These are phyloP conservation scores for Candida silvicultrix DNA, from an alignment of 805 yeast genomes.

Conservation along the genomic window DNA sequence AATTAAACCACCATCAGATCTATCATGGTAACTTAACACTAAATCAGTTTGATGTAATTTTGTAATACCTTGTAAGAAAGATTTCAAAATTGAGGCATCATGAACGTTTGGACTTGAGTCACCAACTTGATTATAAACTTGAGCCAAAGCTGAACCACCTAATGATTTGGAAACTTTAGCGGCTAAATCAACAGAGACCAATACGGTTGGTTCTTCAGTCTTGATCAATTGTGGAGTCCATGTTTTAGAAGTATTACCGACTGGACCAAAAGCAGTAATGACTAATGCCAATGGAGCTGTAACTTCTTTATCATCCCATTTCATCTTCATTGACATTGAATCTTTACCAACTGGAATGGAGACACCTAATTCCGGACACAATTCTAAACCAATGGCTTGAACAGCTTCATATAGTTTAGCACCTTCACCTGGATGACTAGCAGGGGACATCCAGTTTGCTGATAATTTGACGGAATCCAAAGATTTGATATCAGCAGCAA, in stretches of 20 bases:
- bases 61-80: constrained; percentile 62
- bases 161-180: constrained; percentile 51
- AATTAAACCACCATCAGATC: constrained; percentile 94
- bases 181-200: constrained; percentile 75
- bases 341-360: constrained; percentile 98
- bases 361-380: constrained; percentile 89
- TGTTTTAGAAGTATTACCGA: constrained; percentile 74
- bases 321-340: constrained; percentile 99
- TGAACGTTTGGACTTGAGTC: constrained; percentile 78
- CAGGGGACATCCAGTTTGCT: constrained; percentile 99
- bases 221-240: constrained; percentile 87
- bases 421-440: constrained; percentile 93
- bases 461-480: constrained; percentile 76
- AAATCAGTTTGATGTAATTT: constrained; percentile 59
- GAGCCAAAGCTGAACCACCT: constrained; percentile 95
- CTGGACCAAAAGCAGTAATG: constrained; percentile 89
- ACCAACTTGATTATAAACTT: constrained; percentile 87
- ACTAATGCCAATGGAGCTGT: constrained; percentile 92
- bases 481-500: constrained; percentile 82
- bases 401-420: constrained; percentile 93
- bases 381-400: constrained; percentile 88
- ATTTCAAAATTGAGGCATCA: constrained; percentile 54
- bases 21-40: constrained; percentile 88
- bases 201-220: constrained; percentile 43
- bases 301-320: constrained; percentile 89